phyloP scores from a whole-genome alignment of 2,329 filamentous ascomycete species.

The Aureobasidium melanogenum region DNA sequence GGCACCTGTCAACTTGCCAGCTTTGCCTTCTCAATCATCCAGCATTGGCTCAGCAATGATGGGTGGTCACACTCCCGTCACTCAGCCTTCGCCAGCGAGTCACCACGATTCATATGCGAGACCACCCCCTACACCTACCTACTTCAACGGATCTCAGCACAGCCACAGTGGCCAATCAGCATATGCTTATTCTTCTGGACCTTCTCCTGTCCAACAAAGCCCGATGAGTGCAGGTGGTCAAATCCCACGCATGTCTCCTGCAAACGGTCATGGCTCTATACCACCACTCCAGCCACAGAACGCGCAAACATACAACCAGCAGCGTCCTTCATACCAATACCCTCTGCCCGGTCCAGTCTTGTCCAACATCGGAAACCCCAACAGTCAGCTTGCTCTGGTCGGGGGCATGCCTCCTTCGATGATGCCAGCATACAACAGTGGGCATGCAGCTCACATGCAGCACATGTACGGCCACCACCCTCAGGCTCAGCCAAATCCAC shows the following conservation, averaged over 20 bases:
- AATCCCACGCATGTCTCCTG: slow-evolving; percentile 45
- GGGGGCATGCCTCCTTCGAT: slow-evolving; percentile 49
- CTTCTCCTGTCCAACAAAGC: slow-evolving; percentile 41
- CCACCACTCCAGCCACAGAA: slow-evolving; percentile 39
- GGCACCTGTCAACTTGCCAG: slow-evolving; percentile 40
- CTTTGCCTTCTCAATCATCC: slow-evolving; percentile 38
- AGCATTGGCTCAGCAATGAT: slow-evolving; percentile 38
- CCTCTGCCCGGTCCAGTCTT: slow-evolving; percentile 61
- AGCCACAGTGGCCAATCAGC: slow-evolving; percentile 41
- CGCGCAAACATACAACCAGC: slow-evolving; percentile 41
- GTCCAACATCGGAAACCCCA: slow-evolving; percentile 69
- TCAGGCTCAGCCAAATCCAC: slow-evolving; percentile 39
- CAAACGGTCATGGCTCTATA: slow-evolving; percentile 33
- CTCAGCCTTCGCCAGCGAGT: slow-evolving; percentile 36
- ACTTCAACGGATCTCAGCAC: slow-evolving; percentile 49
- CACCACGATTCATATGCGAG: slow-evolving; percentile 50
- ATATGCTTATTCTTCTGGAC: slow-evolving; percentile 41
- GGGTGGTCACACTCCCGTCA: slow-evolving; percentile 23
- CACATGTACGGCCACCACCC: slow-evolving; percentile 47
- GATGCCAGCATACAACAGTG: slow-evolving; percentile 51
- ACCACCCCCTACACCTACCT: slow-evolving; percentile 52
- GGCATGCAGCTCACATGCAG: slow-evolving; percentile 57
- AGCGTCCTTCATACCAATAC: slow-evolving; percentile 42
- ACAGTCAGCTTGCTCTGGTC: slow-evolving; percentile 62
- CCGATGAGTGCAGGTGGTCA: slow-evolving; percentile 39